Conservation (phyloP, 1,284 basidiomycete genomes). For the Boletus calvinii region DNA sequence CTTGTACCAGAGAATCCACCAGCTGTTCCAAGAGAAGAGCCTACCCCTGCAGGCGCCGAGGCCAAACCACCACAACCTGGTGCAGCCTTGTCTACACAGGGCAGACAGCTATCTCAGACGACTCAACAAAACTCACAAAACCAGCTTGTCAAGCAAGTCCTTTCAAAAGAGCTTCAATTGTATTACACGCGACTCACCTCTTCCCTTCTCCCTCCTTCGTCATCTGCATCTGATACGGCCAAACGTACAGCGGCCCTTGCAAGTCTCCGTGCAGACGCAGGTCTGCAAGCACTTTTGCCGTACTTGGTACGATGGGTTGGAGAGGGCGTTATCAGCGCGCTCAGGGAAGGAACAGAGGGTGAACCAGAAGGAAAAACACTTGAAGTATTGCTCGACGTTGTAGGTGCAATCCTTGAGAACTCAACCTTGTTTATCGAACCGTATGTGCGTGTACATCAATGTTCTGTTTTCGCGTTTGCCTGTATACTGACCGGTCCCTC, state of each 20-base stretch:
- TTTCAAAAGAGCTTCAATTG: conserved; percentile 92
- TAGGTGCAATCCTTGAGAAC: conserved; percentile 82
- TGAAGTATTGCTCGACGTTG: conserved; percentile 79
- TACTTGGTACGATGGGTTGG: conserved; percentile 95
- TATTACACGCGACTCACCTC: conserved; percentile 93
- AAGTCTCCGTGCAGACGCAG: conserved; percentile 87
- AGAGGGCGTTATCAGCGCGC: conserved; percentile 75
- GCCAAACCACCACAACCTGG: conserved; percentile 34
- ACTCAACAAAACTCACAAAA: conserved; percentile 52
- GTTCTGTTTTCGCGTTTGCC: not conserved
- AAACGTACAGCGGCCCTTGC: conserved; percentile 88
- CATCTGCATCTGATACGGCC: conserved; percentile 43
- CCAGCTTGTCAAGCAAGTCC: conserved; percentile 85
- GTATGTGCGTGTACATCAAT: conserved; percentile 65
- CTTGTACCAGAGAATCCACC: conserved; percentile 96
- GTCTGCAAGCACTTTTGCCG: conserved; percentile 90
- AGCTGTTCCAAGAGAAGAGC: conserved; percentile 60
- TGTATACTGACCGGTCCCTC: conserved; percentile 4
- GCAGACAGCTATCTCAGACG: conserved; percentile 42
- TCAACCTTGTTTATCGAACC: conserved; percentile 92
- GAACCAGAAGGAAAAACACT: conserved; percentile 67
- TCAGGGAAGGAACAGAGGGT: conserved; percentile 58
- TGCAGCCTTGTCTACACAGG: conserved; percentile 27
- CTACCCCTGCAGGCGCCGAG: conserved; percentile 35
- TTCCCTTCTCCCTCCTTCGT: conserved; percentile 62